phyloP scores from a whole-genome alignment of 805 yeast genomes.

The Candida tallmaniae region DNA sequence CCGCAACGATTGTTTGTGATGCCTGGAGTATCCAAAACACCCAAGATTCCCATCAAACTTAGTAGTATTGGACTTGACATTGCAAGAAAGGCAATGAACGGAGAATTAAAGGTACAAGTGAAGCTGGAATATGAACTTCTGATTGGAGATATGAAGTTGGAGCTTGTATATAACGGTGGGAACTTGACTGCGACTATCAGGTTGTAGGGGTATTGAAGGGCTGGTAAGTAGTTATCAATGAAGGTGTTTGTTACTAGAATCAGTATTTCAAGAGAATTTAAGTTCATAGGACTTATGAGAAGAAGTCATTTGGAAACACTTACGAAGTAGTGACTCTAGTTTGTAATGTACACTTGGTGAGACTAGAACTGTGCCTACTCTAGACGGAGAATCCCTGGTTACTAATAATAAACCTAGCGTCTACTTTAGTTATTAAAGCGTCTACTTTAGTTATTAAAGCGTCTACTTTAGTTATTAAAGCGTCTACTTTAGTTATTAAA shows the following conservation, averaged over 20 bases:
- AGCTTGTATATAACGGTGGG: slow-evolving; percentile 1
- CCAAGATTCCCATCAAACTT: slow-evolving; percentile 45
- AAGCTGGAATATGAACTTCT: slow-evolving; percentile 21
- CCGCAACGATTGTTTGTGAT: slow-evolving; percentile 42
- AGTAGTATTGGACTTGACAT: slow-evolving; percentile 46
- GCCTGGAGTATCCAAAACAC: slow-evolving; percentile 50
- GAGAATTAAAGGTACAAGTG: slow-evolving; percentile 45
- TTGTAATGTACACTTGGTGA: too few relatives aligned
- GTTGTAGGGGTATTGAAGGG: not conserved
- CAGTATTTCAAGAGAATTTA: too few relatives aligned
- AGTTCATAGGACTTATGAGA: too few relatives aligned
- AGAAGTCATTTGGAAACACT: too few relatives aligned
- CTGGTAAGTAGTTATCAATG: not conserved
- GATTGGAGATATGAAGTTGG: not conserved
- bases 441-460: too few relatives aligned
- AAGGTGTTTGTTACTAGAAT: not conserved
- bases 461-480: too few relatives aligned
- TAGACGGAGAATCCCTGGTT: too few relatives aligned
- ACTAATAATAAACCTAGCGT: too few relatives aligned
- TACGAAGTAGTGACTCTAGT: too few relatives aligned
- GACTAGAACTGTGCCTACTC: too few relatives aligned
- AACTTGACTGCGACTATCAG: slow-evolving; percentile 3
- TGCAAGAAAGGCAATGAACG: slow-evolving; percentile 46
- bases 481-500: too few relatives aligned
- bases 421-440: too few relatives aligned